Base-by-base conservation (phyloP, 352 stramenopile species). In the Phytophthora capsici region DNA sequence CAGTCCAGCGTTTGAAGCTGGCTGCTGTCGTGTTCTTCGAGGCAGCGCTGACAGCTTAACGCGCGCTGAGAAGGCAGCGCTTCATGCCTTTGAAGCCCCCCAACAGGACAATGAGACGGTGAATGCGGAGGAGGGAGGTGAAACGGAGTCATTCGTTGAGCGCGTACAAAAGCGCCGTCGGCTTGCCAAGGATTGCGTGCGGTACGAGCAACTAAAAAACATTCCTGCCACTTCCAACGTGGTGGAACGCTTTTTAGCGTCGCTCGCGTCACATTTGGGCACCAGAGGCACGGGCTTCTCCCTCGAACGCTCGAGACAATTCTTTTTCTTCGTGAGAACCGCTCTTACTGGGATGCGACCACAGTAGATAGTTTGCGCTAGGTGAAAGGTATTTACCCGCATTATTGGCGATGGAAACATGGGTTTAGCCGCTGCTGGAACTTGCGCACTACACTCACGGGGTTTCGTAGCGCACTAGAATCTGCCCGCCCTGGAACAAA, bases 1-100 rank as follows among this genome's bases (percentile, higher is more conserved):
- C 37, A 58, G 50, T 38, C 23, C 36, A 4, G 50, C 40, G 23
- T 58, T 58, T 28, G 37, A 58, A 12, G 6, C 50, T n/a, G 49
- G 36, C 4, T 57, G 34, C 22, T 32, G 45, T 20, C 20, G 34
- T 23, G 49, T 46, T 22, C 34, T 57, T 9, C 1, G 22, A 2
- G 49, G 34, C 3, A 30, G 16, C 4, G 17, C 22, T 23, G 19
- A 48, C 16, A 25, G 45, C 25, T 20, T 52, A 28, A 52, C 45
- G n/a, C 45, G 45, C 6, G 37, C 3, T 16, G 37, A n/a, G n/a
- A n/a, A n/a, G n/a, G n/a, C n/a, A n/a, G 30, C 30, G 30, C 12
- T 36, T 36, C 30, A 36, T 12, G 6, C 1, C 30, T 36, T 36
- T 10, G 30, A 12, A 10, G 12, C n/a, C n/a, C n/a, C 12, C 30